These are phyloP conservation scores for Tolypocladium amazonense DNA, from an alignment of 2,329 filamentous ascomycete species.

Conservation along the genomic window DNA sequence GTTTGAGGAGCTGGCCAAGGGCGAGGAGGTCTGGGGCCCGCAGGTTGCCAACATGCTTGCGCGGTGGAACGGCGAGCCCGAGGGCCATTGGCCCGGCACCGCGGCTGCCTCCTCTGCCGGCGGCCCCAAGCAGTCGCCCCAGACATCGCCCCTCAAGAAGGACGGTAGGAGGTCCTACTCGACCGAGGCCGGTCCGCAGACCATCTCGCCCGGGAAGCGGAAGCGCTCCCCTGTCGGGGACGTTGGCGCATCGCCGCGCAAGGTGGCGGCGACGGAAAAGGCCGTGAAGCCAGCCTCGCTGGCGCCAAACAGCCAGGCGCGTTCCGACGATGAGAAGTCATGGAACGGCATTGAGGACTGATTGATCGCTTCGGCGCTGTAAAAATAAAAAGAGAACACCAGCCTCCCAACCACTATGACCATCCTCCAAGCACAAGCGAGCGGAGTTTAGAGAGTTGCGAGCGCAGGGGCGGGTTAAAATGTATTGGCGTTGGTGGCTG, in stretches of 20 bases:
- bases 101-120: background rate
- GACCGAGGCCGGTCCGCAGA: conserved; percentile 1
- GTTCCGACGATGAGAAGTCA: conserved; percentile 28
- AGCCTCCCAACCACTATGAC: background rate
- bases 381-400: background rate
- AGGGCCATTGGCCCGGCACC: conserved; percentile 12
- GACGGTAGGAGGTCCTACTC: conserved; percentile 4
- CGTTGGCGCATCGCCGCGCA: conserved; percentile 15
- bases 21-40: conserved; percentile 74
- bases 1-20: conserved; percentile 63
- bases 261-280: conserved; percentile 13
- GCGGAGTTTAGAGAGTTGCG: background rate
- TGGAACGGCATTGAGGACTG: conserved; percentile 32
- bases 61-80: conserved; percentile 28
- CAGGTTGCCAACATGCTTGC: conserved; percentile 45
- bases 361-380: background rate
- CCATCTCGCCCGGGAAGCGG: conserved; percentile 16
- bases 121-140: conserved; percentile 6
- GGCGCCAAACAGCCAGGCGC: conserved; percentile 2
- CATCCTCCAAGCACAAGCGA: background rate
- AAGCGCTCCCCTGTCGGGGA: conserved; percentile 16
- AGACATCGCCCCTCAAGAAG: conserved; percentile 7
- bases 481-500: background rate
- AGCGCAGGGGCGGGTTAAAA: background rate
- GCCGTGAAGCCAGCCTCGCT: conserved; percentile 1